Evolutionary conservation across 371 early-diverging fungal species (phyloP).

Genomic region (Conidiobolus incongruus): DNA sequence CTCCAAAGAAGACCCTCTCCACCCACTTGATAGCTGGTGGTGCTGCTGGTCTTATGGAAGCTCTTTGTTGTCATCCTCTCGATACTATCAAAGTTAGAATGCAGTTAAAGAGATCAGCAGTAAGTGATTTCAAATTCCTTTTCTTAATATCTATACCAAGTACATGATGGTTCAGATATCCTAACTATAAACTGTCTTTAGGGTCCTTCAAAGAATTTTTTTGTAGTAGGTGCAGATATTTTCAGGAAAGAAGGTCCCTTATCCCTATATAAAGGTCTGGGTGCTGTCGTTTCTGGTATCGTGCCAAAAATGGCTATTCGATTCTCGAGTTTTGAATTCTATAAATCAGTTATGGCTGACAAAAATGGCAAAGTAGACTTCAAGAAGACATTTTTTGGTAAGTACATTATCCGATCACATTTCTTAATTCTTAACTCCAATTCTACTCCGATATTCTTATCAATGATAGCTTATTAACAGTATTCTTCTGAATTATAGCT

Average conservation of each 20-base stretch:
- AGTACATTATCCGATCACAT: not conserved
- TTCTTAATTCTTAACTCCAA: not conserved
- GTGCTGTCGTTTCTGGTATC: constrained; percentile 92
- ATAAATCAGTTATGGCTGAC: constrained; percentile 65
- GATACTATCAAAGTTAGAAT: constrained; percentile 95
- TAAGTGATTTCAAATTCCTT: constrained; percentile 3
- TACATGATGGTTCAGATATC: no score
- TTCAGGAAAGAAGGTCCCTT: constrained; percentile 69
- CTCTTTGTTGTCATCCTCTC: constrained; percentile 85
- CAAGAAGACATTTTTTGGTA: constrained; percentile 58
- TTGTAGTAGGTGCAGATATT: constrained; percentile 66
- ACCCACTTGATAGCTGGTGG: constrained; percentile 79
- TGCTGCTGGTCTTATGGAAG: constrained; percentile 83
- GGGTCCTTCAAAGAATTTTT: constrained; percentile 23
- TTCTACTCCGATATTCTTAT: no score
- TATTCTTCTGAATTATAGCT: constrained; percentile 19
- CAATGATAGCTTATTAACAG: not conserved
- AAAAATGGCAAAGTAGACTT: constrained; percentile 39
- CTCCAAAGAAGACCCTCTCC: no score
- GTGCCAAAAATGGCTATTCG: constrained; percentile 98
- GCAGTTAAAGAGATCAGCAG: constrained; percentile 32
- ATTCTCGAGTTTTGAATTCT: constrained; percentile 86
- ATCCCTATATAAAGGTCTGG: constrained; percentile 91
- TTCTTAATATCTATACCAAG: not conserved
- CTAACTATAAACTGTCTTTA: not conserved